Base-by-base conservation (phyloP, 805 yeast genomes). In the Saccharomycopsis olivae region DNA sequence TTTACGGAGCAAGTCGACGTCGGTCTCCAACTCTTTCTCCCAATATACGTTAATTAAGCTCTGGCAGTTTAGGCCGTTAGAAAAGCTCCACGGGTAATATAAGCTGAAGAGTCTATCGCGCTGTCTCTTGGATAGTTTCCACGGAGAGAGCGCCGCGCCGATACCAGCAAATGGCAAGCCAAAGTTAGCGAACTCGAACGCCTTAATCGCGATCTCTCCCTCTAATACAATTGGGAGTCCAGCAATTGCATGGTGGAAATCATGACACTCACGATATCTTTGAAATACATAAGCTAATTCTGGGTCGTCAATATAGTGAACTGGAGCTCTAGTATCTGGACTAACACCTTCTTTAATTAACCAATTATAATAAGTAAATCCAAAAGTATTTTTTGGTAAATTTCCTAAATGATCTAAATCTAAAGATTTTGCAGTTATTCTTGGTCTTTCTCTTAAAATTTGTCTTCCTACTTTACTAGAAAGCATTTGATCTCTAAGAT, bases 111-210 rank as follows among this genome's bases (percentile, higher is more conserved):
- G 66, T 36, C 88, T 64, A 40, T 69, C 60, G 43, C 77, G 74
- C 52, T 85, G 87, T 37, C 68, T 64, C 2, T 68, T 59, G 40
- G 72, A 76, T 43, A 89, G 67, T 46, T 88, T 71, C 52, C 81
- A 68, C 1, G 96, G 96, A 3, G 96, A 95, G 48, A 86, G 71
- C n/a, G 84, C 51, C 0, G 95, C 88, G 0, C 96, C 96, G 37
- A 92, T 57, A 0, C 95, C 95, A 3, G 96, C 87, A 94, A 89
- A 88, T 11, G 96, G 96, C 33, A 92, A 74, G 3, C 94, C 94
- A 44, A 89, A 71, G 57, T 92, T 89, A 53, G 92, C 80, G 53
- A 78, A 94, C 58, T 89, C 98, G 50, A 92, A 76, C 10, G 87
- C 81, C 59, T 92, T 92, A 15, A 92, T 80, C 0, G 96, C 86